Base-by-base conservation (phyloP, 305 asterid species). In the Ajuga reptans region DNA sequence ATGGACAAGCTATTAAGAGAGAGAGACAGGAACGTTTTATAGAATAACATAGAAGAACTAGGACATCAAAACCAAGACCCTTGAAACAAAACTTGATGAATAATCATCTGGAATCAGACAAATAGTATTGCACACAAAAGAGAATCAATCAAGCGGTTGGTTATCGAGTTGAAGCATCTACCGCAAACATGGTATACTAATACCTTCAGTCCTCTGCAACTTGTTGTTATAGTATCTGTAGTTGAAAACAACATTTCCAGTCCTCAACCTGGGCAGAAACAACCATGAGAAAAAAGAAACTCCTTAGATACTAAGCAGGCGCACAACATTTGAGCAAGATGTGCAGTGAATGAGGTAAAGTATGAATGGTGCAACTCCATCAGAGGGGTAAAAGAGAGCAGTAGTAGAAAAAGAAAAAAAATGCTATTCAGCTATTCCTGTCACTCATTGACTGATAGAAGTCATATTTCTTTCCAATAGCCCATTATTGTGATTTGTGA, bases 191-290 rank as follows among this genome's bases (percentile, higher is more conserved):
- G 64, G 4, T 24, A 60, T 64, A 54, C 66, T 68, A 73, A 67
- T 89, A 95, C 99, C 99, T 91, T 95, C 99, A 60, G 97, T 95
- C 80, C 91, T 84, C 82, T 89, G 97, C 86, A 89, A 75, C 89
- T 82, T 87, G 79, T 88, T 88, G 84, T 88, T 83, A 72, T 89
- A 89, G 83, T 91, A 95, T 81, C 79, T 84, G 84, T 91, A 95
- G 84, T 91, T 88, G 95, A 91, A 95, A 77, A 95, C 83, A 59
- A 95, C 98, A 84, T 95, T 95, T 68, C 99, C 98, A 58, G 85
- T 78, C 87, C 99, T 89, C 85, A 94, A 88, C 98, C 99, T 95
- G 79, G 61, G 83, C 21, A 78, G 47, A 18, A 73, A 41, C 69
- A 74, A 71, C 73, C 71, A 66, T 70, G 42, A 62, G 72, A 64